Evolutionary conservation across 2,329 filamentous ascomycete species (phyloP), one percentile per base, ranked within the genome.

Genomic region (Sarocladium strictum): DNA sequence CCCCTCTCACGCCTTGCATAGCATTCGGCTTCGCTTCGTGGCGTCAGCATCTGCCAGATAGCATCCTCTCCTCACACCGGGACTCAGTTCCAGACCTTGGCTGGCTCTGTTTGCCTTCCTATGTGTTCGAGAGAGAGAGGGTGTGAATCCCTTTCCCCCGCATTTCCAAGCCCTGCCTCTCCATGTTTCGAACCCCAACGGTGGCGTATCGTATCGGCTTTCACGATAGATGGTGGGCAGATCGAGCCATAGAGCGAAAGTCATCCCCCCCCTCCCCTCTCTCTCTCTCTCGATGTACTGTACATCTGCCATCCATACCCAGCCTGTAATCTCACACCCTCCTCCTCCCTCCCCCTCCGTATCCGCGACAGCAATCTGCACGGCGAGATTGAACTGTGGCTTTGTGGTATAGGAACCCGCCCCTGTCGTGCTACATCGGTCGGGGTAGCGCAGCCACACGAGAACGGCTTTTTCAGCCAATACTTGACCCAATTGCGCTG

Each of bases 391-490:
- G 47, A 35, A 23, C n/a, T 35, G 29, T 51, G 29, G 43, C 43
- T 47, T 47, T 23, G 12, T 23, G 10, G 17, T 47, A 27, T 27
- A 47, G 29, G 12, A 29, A 10, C n/a, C 23, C 19, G 38, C 23
- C 3, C 17, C 43, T 51, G 27, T 51, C 26, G 47, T 51, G 47
- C 29, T 35, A 51, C 47, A 7, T 35, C 47, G 47, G 47, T 33
- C 47, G 47, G 47, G 27, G 47, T 5, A 51, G n/a, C 47, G 47
- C 47, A 51, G 47, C 47, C 47, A 51, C 47, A 33, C 12, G 17
- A 45, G 24, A 3, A 51, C 11, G 11, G 27, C 24, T 12, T 32
- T 4, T 29, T 29, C 43, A 11, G 9, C 19, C 38, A 9, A 17
- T 19, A 9, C 14, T 19, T n/a, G 15, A 38, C 15, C 9, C 35